phyloP scores from a whole-genome alignment of 1,139 yeast genomes.

The Arxiozyma slooffiae region DNA sequence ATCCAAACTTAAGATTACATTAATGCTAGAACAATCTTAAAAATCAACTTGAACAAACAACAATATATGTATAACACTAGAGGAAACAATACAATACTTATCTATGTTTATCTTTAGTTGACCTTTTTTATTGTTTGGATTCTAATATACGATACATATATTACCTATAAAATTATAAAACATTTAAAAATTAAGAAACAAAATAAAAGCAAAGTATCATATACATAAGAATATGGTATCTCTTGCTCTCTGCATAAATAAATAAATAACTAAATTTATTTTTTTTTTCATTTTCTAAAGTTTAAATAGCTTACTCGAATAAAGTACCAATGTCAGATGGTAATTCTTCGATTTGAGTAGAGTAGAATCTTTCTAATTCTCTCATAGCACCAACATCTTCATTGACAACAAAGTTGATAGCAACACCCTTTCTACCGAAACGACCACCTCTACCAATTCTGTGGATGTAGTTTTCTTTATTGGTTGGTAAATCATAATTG shows the following conservation, averaged over 20 bases:
- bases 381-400: slow-evolving; percentile 90
- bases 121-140: neutral
- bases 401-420: slow-evolving; percentile 91
- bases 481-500: slow-evolving; percentile 94
- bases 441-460: slow-evolving; percentile 99
- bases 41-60: neutral
- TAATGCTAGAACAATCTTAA: neutral
- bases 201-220: neutral
- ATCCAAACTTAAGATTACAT: too few species aligned
- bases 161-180: slow-evolving; percentile 2
- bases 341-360: slow-evolving; percentile 96
- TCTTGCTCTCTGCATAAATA: neutral
- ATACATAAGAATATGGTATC: neutral
- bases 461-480: slow-evolving; percentile 97
- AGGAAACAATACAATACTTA: neutral
- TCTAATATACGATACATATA: neutral
- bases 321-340: slow-evolving; percentile 87
- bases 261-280: neutral
- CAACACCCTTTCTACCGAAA: slow-evolving; percentile 99
- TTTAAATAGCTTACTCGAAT: slow-evolving; percentile 33
- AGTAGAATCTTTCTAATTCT: slow-evolving; percentile 96
- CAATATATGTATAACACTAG: too few species aligned
- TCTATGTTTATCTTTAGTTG: slow-evolving; percentile 1
- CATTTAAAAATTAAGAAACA: slow-evolving; percentile 2
- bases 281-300: neutral